Evolutionary conservation across 2,329 filamentous ascomycete genomes (phyloP).

Genomic region (Tolypocladium ovalisporum): DNA sequence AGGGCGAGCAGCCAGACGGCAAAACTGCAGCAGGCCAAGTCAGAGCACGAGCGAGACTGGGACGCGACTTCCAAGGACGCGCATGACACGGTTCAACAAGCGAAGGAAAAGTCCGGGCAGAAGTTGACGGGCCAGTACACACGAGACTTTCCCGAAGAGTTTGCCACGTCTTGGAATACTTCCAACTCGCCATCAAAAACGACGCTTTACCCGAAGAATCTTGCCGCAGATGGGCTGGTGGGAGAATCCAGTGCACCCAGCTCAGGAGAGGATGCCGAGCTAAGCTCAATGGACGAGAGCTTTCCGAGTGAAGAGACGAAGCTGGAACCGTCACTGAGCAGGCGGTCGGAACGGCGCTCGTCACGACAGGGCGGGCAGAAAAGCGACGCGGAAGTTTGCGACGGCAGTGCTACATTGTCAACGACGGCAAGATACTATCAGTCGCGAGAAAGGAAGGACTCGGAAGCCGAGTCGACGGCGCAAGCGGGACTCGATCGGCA

Average conservation of each 20-base stretch:
- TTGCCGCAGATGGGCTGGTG: background rate
- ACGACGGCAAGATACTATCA: conserved; percentile 22
- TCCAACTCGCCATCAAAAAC: conserved; percentile 14
- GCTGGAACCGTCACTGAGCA: conserved; percentile 20
- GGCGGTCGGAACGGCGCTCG: conserved; percentile 5
- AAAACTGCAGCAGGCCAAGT: conserved; percentile 6
- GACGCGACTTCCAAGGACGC: conserved; percentile 3
- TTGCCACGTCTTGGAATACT: conserved; percentile 29
- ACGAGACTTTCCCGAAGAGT: conserved; percentile 43
- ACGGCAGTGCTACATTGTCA: conserved; percentile 21
- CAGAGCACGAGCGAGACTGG: conserved; percentile 4
- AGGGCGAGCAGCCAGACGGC: conserved; percentile 9
- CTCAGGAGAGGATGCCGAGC: conserved; percentile 16
- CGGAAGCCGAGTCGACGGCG: background rate
- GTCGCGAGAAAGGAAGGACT: background rate
- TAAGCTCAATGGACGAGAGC: conserved; percentile 30
- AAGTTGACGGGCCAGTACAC: conserved; percentile 35
- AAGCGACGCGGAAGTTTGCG: conserved; percentile 30
- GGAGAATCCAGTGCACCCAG: background rate
- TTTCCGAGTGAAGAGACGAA: conserved; percentile 18
- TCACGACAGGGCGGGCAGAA: too few relatives aligned
- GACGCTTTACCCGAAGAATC: conserved; percentile 12
- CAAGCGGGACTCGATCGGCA: background rate
- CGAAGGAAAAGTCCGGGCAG: background rate
- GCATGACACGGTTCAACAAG: conserved; percentile 1